Conservation (phyloP, 306 rosid species). For the Cercis canadensis region DNA sequence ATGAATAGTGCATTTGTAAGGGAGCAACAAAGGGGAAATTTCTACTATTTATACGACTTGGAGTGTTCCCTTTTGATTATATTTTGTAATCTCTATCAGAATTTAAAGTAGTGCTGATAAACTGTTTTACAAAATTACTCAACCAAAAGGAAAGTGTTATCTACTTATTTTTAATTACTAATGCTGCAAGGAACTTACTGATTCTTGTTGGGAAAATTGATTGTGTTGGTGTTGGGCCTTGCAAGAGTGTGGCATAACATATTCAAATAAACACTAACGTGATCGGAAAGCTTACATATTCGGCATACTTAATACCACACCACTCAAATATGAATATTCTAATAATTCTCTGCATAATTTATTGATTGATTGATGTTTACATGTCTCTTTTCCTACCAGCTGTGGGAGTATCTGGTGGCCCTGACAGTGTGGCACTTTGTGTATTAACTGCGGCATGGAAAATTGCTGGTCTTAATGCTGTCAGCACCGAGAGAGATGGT, state of each 20-base stretch:
- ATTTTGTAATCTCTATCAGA: neutral
- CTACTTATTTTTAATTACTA: neutral
- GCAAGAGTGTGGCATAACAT: too few species aligned
- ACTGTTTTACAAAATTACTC: neutral
- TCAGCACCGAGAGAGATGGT: slow-evolving; percentile 44
- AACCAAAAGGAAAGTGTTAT: neutral
- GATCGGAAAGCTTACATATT: too few species aligned
- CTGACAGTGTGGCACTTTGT: slow-evolving; percentile 89
- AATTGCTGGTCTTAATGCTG: slow-evolving; percentile 51
- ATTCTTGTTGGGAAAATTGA: too few species aligned
- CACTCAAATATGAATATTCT: too few species aligned
- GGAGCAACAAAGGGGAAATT: neutral
- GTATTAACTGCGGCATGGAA: slow-evolving; percentile 83
- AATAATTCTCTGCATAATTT: slow-evolving; percentile 2
- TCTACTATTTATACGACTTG: slow-evolving; percentile 6
- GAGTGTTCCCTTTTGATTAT: slow-evolving; percentile 28
- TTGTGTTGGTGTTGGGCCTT: too few species aligned
- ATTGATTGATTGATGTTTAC: slow-evolving; percentile 23
- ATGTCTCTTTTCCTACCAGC: slow-evolving; percentile 52
- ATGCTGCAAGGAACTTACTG: neutral
- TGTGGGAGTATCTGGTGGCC: slow-evolving; percentile 98
- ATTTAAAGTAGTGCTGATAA: slow-evolving; percentile 5
- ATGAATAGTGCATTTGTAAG: neutral
- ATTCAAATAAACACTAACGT: too few species aligned
- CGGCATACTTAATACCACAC: too few species aligned